These are phyloP conservation scores for Stephanodiscus triporus DNA, from an alignment of 108 stramenopile species.

Conservation along the genomic window DNA sequence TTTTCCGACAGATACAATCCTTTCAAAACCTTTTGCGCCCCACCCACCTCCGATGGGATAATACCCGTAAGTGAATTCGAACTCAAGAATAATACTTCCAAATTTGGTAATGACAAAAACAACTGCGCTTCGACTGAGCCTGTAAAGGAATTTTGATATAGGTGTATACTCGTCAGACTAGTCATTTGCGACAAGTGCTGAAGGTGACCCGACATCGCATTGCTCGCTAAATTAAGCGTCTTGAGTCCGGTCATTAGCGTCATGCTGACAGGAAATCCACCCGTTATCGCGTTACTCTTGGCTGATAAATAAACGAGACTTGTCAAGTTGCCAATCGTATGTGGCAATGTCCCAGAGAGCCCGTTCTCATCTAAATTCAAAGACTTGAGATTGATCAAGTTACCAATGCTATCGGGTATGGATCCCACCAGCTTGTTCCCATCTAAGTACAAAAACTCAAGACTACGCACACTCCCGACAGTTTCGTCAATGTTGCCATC, in stretches of 20 bases:
- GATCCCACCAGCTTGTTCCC: constrained; percentile 62
- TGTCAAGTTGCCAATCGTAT: constrained; percentile 48
- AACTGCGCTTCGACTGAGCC: constrained; percentile 28
- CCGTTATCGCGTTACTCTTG: constrained; percentile 50
- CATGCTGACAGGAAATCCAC: constrained; percentile 48
- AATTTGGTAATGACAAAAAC: constrained; percentile 15
- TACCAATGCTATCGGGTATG: constrained; percentile 54
- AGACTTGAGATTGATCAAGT: constrained; percentile 33
- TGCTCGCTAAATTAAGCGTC: constrained; percentile 50
- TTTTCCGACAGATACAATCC: constrained; percentile 70
- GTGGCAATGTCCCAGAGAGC: constrained; percentile 50
- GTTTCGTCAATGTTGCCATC: constrained; percentile 48
- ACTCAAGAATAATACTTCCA: constrained; percentile 45
- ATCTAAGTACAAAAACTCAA: constrained; percentile 72
- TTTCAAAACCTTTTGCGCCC: constrained; percentile 42
- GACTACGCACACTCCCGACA: constrained; percentile 36
- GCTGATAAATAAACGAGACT: constrained; percentile 57
- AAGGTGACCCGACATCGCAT: constrained; percentile 38
- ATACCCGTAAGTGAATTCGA: constrained; percentile 50
- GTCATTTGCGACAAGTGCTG: constrained; percentile 18
- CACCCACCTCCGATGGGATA: constrained; percentile 47
- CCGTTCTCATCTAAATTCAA: constrained; percentile 47
- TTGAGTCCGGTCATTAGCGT: constrained; percentile 38
- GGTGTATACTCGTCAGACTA: constrained; percentile 30
- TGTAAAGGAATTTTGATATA: constrained; percentile 44